Evolutionary conservation across 116 monocot genomes (phyloP).

Genomic region (Papilionanthe hybrid): DNA sequence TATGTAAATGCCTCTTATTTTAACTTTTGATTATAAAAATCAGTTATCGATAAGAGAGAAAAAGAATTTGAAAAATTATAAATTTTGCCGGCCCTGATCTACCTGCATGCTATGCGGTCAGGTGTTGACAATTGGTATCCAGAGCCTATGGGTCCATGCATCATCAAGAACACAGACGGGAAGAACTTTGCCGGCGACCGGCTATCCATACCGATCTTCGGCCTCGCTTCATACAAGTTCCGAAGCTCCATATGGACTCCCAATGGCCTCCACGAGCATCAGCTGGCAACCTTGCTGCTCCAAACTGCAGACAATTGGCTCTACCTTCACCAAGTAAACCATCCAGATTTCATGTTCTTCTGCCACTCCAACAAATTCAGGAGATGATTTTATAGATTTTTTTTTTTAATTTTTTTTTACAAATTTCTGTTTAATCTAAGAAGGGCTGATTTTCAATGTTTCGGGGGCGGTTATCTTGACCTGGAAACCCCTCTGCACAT

Average conservation of each 20-base stretch:
- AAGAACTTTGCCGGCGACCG: not conserved
- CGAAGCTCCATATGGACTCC: constrained; percentile 11
- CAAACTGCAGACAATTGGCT: constrained; percentile 20
- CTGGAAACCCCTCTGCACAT: too few relatives aligned
- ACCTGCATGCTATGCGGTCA: not conserved
- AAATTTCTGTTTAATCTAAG: not conserved
- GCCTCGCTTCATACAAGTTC: constrained; percentile 26
- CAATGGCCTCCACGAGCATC: constrained; percentile 7
- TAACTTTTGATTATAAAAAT: too few relatives aligned
- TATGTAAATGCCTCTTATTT: too few relatives aligned
- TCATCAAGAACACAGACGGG: not conserved
- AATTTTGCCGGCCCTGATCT: not conserved
- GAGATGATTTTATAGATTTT: not conserved
- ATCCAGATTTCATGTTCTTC: constrained; percentile 27
- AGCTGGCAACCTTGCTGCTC: constrained; percentile 12
- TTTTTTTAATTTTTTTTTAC: not conserved
- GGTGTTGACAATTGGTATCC: not conserved
- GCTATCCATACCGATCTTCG: constrained; percentile 12
- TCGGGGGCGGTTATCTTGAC: too few relatives aligned
- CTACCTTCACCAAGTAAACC: constrained; percentile 6
- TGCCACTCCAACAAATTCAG: not conserved
- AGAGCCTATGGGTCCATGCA: not conserved
- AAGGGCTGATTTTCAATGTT: too few relatives aligned
- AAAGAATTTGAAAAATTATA: not conserved
- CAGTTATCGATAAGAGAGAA: too few relatives aligned